phyloP scores from a whole-genome alignment of 495 filamentous ascomycete genomes.

The Penicillium taxi region DNA sequence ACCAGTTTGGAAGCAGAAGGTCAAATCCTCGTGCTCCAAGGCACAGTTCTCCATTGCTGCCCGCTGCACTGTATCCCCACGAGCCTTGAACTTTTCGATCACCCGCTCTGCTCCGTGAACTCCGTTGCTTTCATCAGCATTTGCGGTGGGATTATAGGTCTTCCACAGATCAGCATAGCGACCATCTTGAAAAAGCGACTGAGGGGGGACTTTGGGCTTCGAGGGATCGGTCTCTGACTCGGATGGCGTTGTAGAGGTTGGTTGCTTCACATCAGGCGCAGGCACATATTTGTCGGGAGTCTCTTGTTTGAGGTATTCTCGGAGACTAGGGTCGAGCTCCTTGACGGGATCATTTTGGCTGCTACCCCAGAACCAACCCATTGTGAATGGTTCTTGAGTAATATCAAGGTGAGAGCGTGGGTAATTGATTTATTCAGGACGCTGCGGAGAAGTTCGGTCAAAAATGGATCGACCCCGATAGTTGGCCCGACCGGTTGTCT shows the following conservation, averaged over 20 bases:
- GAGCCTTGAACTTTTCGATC: constrained; percentile 74
- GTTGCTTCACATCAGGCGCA: constrained; percentile 20
- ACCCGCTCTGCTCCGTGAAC: constrained; percentile 59
- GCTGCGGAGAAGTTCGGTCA: constrained; percentile 27
- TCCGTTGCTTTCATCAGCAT: constrained; percentile 47
- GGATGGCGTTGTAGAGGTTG: constrained; percentile 10
- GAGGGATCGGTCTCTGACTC: constrained; percentile 15
- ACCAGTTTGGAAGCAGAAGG: constrained; percentile 66
- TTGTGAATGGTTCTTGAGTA: constrained; percentile 8
- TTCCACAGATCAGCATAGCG: constrained; percentile 93
- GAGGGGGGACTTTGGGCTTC: constrained; percentile 45
- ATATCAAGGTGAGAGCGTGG: neutral
- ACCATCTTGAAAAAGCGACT: constrained; percentile 65
- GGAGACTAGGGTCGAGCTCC: constrained; percentile 75
- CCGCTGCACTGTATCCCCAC: constrained; percentile 64
- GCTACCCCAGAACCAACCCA: constrained; percentile 65
- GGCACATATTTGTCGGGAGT: constrained; percentile 67
- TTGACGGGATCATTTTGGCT: constrained; percentile 60
- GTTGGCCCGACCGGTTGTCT: constrained; percentile 17
- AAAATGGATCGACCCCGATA: constrained; percentile 23
- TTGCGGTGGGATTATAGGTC: constrained; percentile 61
- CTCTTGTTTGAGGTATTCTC: constrained; percentile 78
- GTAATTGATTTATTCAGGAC: constrained; percentile 2
- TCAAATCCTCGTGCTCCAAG: constrained; percentile 67
- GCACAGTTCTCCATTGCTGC: constrained; percentile 93